Evolutionary conservation across 2,329 filamentous ascomycete genomes (phyloP).

Genomic region (Trichophyton benhamiae): DNA sequence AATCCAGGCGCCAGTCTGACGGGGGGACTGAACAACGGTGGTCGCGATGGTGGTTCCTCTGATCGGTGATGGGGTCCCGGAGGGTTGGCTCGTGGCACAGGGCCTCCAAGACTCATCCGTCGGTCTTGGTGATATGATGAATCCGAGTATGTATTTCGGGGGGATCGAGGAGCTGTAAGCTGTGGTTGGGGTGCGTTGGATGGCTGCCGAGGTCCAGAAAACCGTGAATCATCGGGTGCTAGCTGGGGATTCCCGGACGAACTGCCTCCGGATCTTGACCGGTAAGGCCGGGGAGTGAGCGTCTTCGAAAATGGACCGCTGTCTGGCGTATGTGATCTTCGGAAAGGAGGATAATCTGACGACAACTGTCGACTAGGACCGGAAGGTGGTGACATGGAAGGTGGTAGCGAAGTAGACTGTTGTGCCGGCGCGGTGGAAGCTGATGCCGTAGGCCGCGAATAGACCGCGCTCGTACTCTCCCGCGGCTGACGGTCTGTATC

Average conservation of each 20-base stretch:
- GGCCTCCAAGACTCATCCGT: constrained; percentile 34
- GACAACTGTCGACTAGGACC: constrained; percentile 33
- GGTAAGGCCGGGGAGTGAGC: constrained; percentile 24
- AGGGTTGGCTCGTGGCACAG: constrained; percentile 32
- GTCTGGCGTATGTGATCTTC: constrained; percentile 63
- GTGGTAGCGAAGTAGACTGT: background rate
- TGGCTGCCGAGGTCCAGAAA: constrained; percentile 21
- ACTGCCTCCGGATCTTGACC: constrained; percentile 27
- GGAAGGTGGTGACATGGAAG: constrained; percentile 32
- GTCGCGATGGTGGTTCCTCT: constrained; percentile 23
- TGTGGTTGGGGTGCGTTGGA: constrained; percentile 13
- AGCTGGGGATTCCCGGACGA: constrained; percentile 11
- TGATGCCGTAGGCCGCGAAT: constrained; percentile 29
- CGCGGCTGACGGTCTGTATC: constrained; percentile 37
- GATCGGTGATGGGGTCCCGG: constrained; percentile 21
- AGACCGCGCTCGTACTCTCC: constrained; percentile 36
- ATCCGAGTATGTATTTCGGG: constrained; percentile 25
- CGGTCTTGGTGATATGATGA: constrained; percentile 25
- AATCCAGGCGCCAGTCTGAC: constrained; percentile 19
- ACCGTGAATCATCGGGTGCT: constrained; percentile 23
- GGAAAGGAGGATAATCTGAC: constrained; percentile 50
- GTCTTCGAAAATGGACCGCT: constrained; percentile 43
- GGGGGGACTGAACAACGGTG: constrained; percentile 27
- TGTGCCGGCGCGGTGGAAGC: background rate
- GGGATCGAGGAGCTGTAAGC: constrained; percentile 25